Evolutionary conservation across 257 asterid species (phyloP).

Genomic region (Solanum bukasovii): DNA sequence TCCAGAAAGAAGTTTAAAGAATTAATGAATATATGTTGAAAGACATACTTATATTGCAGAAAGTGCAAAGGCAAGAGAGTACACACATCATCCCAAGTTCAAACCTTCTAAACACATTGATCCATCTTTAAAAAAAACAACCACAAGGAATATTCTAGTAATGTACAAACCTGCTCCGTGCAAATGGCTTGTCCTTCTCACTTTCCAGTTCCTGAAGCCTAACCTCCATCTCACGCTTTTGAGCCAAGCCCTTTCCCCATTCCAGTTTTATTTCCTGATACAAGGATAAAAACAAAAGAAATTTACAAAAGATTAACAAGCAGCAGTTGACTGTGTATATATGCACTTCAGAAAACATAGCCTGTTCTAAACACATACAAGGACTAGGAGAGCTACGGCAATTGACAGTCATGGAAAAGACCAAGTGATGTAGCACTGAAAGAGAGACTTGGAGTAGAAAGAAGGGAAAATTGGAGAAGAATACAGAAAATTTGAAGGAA

Average conservation of each 20-base stretch:
- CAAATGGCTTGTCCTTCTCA: slow-evolving; percentile 95
- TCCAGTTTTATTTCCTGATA: slow-evolving; percentile 78
- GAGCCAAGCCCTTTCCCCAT: slow-evolving; percentile 94
- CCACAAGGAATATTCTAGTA: not conserved
- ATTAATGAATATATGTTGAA: not conserved
- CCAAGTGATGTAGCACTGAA: not conserved
- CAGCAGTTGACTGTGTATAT: not conserved
- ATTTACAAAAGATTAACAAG: not conserved
- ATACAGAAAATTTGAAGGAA: not conserved
- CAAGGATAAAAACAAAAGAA: not conserved
- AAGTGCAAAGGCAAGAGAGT: not conserved
- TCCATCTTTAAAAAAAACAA: not conserved
- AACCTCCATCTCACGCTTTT: slow-evolving; percentile 85
- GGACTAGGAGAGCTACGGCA: not conserved
- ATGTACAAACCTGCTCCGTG: slow-evolving; percentile 58
- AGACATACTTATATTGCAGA: not conserved
- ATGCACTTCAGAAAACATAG: not conserved
- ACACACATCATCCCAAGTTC: not conserved
- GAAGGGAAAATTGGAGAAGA: not conserved
- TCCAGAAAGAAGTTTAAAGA: not conserved
- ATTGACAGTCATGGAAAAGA: not conserved
- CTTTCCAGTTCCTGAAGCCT: slow-evolving; percentile 54
- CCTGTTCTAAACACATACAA: not conserved
- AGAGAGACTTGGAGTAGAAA: not conserved
- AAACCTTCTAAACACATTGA: not conserved